phyloP scores from a whole-genome alignment of 495 filamentous ascomycete genomes.

The Trypethelium eluteriae region DNA sequence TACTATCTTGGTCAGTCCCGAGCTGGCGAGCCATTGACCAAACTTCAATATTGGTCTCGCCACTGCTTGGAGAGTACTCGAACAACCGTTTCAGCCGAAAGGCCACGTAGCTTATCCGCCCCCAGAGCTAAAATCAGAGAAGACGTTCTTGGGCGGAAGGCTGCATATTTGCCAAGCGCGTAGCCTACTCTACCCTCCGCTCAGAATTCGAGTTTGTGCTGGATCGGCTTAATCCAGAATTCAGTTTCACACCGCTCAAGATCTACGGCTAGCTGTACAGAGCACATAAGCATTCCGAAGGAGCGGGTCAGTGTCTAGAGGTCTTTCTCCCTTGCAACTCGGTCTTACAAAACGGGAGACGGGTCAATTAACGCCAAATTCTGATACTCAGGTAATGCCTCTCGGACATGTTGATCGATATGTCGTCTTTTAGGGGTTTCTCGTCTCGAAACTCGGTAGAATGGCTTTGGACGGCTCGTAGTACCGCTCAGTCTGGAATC shows the following conservation, averaged over 20 bases:
- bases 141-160: not conserved
- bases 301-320: too few relatives aligned
- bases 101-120: not conserved
- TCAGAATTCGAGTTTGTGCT: not conserved
- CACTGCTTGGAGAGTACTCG: not conserved
- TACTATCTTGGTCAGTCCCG: too few relatives aligned
- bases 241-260: not conserved
- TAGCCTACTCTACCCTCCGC: not conserved
- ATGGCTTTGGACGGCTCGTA: too few relatives aligned
- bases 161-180: not conserved
- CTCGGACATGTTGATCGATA: too few relatives aligned
- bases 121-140: not conserved
- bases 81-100: not conserved
- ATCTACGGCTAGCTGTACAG: not conserved
- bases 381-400: too few relatives aligned
- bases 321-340: too few relatives aligned
- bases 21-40: not conserved
- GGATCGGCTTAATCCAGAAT: not conserved
- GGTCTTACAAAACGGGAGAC: too few relatives aligned
- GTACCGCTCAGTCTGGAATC: too few relatives aligned
- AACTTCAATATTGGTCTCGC: not conserved
- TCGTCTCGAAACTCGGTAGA: too few relatives aligned
- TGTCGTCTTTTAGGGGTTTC: too few relatives aligned
- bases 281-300: not conserved
- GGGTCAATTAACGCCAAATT: too few relatives aligned